Evolutionary conservation across 2,329 filamentous ascomycete genomes (phyloP).

Genomic region (Bipolaris cookei): DNA sequence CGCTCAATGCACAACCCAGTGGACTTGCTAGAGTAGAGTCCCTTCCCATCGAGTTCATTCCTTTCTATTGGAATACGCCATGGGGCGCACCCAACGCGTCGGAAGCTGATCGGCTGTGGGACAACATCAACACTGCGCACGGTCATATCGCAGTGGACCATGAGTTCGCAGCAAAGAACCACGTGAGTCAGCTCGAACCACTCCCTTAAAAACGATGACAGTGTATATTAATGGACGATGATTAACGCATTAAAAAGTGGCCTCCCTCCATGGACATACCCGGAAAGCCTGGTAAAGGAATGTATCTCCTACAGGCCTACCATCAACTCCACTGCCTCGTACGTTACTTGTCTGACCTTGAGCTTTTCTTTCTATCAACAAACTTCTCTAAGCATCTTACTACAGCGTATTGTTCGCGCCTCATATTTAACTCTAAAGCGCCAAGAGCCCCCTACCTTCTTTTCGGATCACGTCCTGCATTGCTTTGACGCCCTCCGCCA

Average conservation of each 20-base stretch:
- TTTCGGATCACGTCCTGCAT: constrained; percentile 14
- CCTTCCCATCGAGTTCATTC: constrained; percentile 4
- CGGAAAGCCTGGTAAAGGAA: constrained; percentile 11
- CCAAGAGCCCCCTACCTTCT: constrained; percentile 10
- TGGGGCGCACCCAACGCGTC: constrained; percentile 16
- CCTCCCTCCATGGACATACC: constrained; percentile 8
- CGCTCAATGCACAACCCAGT: neutral
- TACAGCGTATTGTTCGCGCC: constrained; percentile 12
- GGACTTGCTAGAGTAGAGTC: constrained; percentile 7
- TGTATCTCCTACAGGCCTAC: constrained; percentile 27
- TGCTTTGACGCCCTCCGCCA: constrained; percentile 26
- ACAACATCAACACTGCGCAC: constrained; percentile 33
- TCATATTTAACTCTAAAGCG: constrained; percentile 4
- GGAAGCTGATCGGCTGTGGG: constrained; percentile 31
- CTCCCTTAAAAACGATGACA: neutral
- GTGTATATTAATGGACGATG: neutral
- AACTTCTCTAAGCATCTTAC: neutral
- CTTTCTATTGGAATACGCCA: constrained; percentile 12
- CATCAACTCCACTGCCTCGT: constrained; percentile 28
- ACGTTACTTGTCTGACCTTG: constrained; percentile 2
- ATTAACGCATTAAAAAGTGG: constrained; percentile 4
- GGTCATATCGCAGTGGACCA: constrained; percentile 38
- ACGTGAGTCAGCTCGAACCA: constrained; percentile 11
- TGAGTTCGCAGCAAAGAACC: constrained; percentile 24
- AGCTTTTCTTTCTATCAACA: neutral